Conservation (phyloP, 345 rosid species). For the Erysimum cheiranthoides region DNA sequence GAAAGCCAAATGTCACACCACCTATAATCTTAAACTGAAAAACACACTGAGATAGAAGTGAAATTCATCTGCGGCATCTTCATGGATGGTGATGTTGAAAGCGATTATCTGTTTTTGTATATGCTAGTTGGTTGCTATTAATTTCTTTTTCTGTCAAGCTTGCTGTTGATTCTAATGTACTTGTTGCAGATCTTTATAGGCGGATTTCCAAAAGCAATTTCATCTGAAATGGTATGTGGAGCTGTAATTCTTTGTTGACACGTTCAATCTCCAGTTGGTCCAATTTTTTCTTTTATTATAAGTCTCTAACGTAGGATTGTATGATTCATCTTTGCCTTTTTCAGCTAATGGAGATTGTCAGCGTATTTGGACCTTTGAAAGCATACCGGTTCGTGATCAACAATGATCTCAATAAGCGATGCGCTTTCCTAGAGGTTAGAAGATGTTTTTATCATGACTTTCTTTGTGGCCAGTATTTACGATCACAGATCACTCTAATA, state of each 20-base stretch:
- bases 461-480: slow-evolving; percentile 13
- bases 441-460: slow-evolving; percentile 26
- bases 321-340: slow-evolving; percentile 41
- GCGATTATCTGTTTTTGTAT: slow-evolving; percentile 8
- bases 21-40: not conserved
- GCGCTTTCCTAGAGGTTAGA: slow-evolving; percentile 87
- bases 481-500: not conserved
- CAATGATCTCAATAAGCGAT: slow-evolving; percentile 46
- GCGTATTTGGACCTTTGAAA: slow-evolving; percentile 85
- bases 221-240: slow-evolving; percentile 84
- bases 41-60: slow-evolving; percentile 4
- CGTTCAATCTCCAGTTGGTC: not conserved
- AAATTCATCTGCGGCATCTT: slow-evolving; percentile 5
- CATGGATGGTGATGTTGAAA: slow-evolving; percentile 24
- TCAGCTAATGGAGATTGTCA: slow-evolving; percentile 86
- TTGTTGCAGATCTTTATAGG: slow-evolving; percentile 87
- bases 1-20: slow-evolving; percentile 26
- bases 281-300: slow-evolving; percentile 1
- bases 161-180: slow-evolving; percentile 36
- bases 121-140: slow-evolving; percentile 17
- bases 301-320: not conserved
- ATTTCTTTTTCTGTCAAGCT: slow-evolving; percentile 17
- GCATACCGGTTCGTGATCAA: slow-evolving; percentile 64
- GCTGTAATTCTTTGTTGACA: slow-evolving; percentile 21
- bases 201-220: slow-evolving; percentile 71